Evolutionary conservation across 768 basidiomycete species (phyloP), one percentile per base, ranked within the genome.

Genomic region (Candolleomyces efflorescens): DNA sequence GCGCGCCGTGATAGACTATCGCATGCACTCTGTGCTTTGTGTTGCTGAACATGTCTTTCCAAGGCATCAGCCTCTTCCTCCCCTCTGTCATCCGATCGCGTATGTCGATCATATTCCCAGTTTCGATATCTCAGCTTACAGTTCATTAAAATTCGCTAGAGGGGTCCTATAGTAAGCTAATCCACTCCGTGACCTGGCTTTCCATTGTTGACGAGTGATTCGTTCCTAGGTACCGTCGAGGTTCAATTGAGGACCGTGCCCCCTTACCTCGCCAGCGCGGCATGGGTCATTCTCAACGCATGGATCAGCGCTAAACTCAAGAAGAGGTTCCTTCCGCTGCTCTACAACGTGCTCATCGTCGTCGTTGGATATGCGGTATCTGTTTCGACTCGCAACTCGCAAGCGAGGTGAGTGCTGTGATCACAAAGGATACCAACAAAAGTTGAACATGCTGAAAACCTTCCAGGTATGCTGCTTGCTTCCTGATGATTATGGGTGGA

Each of bases 241-340:
- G 71, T 75, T 3, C 78, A 81, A 59, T 70, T 80, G 10, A 73
- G 77, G 5, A 78, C 78, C 13, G 79, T 80, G 0, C 78, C 78
- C 0, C 77, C 78, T 2, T 79, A 76, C 54, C 59, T 76, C 13
- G 72, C 74, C 3, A 73, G 71, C 17, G 72, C 67, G 4, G 68
- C 73, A 32, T 78, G 78, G 74, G 70, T 75, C 2, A 47, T 78
- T 12, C 18, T 69, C n/a, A 62, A 62, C 22, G 64, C 71, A 3
- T 78, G 74, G 60, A 57, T 63, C 32, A 71, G 73, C 53, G 73
- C 71, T 47, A 70, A 72, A 12, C 63, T 71, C 7, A 69, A 67
- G 44, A 67, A 73, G 56, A 69, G 76, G 22, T 71, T 67, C 12
- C 57, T 67, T n/a, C 69, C 73, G 6, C 69, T 78, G 44, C 58